Conservation (phyloP, 352 stramenopile species). For the Globisporangium nagaii region DNA sequence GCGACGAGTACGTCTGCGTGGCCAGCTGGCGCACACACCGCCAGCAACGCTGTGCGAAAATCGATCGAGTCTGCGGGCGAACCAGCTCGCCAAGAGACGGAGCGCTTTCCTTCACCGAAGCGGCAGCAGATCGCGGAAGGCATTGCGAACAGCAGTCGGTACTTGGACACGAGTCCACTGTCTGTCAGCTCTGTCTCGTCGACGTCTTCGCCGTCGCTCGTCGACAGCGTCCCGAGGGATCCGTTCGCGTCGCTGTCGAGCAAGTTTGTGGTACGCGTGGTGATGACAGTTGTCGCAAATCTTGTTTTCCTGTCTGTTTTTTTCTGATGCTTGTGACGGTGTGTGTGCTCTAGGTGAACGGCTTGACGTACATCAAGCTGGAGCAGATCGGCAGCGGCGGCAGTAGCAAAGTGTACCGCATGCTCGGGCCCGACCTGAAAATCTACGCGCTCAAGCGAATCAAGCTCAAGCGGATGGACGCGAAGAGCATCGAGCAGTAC, state of each 20-base stretch:
- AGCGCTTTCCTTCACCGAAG: conserved; percentile 43
- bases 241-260: conserved; percentile 48
- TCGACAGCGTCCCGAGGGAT: conserved; percentile 23
- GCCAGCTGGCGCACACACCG: background rate
- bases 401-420: conserved; percentile 97
- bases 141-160: conserved; percentile 15
- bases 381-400: conserved; percentile 96
- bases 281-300: too few species aligned
- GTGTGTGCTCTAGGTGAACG: conserved; percentile 69
- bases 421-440: conserved; percentile 89
- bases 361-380: conserved; percentile 91
- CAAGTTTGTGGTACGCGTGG: conserved; percentile 59
- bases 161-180: conserved; percentile 26
- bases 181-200: conserved; percentile 55
- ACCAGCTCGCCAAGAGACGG: conserved; percentile 1
- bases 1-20: background rate
- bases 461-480: conserved; percentile 91
- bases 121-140: conserved; percentile 26
- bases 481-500: conserved; percentile 91
- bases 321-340: background rate
- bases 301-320: too few species aligned
- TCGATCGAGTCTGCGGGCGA: conserved; percentile 3
- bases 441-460: conserved; percentile 99
- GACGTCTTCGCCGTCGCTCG: conserved; percentile 41
- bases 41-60: background rate